phyloP scores from a whole-genome alignment of 2,329 filamentous ascomycete species.

The Trichoderma brevicompactum region DNA sequence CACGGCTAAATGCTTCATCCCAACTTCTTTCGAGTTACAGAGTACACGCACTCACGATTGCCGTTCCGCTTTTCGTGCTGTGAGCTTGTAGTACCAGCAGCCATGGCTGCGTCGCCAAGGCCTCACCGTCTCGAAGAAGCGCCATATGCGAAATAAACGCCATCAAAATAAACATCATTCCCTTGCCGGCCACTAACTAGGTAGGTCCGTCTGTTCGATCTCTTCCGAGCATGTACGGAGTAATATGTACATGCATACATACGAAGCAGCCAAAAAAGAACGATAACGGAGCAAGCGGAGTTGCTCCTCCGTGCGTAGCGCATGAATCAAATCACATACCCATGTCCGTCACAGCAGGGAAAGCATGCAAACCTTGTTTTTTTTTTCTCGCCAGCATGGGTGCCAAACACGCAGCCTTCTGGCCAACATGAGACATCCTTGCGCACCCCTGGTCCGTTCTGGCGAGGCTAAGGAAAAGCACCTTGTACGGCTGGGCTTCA shows the following conservation, averaged over 20 bases:
- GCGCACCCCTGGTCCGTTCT: too few species aligned
- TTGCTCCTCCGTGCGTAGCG: slow-evolving; percentile 1
- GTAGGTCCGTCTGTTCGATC: not conserved
- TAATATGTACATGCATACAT: not conserved
- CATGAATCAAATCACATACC: slow-evolving; percentile 16
- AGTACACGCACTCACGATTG: too few species aligned
- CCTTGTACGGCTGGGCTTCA: not conserved
- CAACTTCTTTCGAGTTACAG: not conserved
- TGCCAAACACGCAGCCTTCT: not conserved
- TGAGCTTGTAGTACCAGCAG: too few species aligned
- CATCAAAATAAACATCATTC: not conserved
- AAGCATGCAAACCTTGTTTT: slow-evolving; percentile 5
- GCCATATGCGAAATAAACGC: too few species aligned
- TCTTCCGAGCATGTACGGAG: not conserved
- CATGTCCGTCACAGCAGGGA: not conserved
- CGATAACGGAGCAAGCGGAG: not conserved
- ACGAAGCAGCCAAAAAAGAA: not conserved
- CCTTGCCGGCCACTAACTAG: not conserved
- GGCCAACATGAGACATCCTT: not conserved
- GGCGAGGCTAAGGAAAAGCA: not conserved
- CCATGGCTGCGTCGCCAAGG: too few species aligned
- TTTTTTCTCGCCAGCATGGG: not conserved
- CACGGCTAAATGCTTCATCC: not conserved
- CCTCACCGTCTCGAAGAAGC: too few species aligned
- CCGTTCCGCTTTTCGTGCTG: too few species aligned